phyloP scores from a whole-genome alignment of 169 alveolate genomes.

The Plasmodium relictum region DNA sequence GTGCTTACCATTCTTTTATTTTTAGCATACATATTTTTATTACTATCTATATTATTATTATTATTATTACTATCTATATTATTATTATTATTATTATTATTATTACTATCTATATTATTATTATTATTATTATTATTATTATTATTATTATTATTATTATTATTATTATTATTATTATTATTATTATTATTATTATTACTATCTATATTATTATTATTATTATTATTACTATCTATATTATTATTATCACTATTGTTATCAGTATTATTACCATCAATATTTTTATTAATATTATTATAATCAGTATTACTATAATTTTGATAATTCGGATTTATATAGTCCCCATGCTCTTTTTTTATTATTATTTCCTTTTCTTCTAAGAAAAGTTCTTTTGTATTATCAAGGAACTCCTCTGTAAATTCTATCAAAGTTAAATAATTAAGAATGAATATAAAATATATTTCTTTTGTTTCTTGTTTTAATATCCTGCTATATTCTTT shows the following conservation, averaged over 20 bases:
- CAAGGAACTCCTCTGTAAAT: not conserved
- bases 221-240: not conserved
- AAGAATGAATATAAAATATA: conserved; percentile 40
- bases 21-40: not conserved
- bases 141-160: not conserved
- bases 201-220: not conserved
- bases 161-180: not conserved
- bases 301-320: not conserved
- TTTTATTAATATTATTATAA: not conserved
- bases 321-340: not conserved
- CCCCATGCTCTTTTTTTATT: too few species aligned
- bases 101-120: not conserved
- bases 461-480: conserved; percentile 64
- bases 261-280: not conserved
- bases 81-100: not conserved
- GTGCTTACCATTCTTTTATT: not conserved
- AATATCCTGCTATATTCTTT: conserved; percentile 21
- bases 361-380: not conserved
- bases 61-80: not conserved
- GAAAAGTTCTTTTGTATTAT: not conserved
- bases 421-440: conserved; percentile 35
- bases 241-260: not conserved
- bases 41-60: too few species aligned
- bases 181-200: not conserved
- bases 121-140: not conserved